Base-by-base conservation (phyloP, 2,329 filamentous ascomycete genomes). In the Atkinsonella hypoxylon region DNA sequence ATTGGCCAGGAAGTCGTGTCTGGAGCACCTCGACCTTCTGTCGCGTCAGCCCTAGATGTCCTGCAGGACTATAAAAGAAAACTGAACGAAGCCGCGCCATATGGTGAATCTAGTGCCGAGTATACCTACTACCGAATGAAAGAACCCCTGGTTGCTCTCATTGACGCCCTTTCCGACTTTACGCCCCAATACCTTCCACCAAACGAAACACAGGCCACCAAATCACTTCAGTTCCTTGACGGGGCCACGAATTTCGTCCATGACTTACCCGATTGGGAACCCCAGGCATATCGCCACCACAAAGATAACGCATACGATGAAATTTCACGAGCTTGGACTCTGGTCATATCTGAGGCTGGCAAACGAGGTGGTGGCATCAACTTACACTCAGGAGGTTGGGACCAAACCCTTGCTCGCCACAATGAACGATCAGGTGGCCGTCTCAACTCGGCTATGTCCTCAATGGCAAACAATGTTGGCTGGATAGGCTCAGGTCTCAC, bases 241-340 rank as follows among this genome's bases (percentile, higher is more conserved):
- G 85, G 85, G 44, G 91, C 87, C 53, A 98, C 93, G 32, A 83
- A 91, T 57, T 81, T 97, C 51, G 86, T 97, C 51, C 90, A 98
- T 66, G 77, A 83, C 39, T 75, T 98, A 42, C 93, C 93, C 3
- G 81, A 95, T 61, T 98, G 90, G 89, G 87, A 93, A 58, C 88
- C 83, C 43, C 86, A 85, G 53, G 82, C 88, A 55, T 86, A 96
- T 70, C 90, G 90, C 57, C 79, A 95, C 59, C 88, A 95, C 72
- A 96, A 96, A 68, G 85, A 95, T 57, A 89, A 89, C 56, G 90
- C 91, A 7, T 98, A 98, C 63, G 91, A 98, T 61, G 93, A 97
- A 64, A 90, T 98, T 56, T 85, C 88, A 26, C 89, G 85, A 61
- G 93, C 93, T 1, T 98, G 93, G 93, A 83, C 88, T 15, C 68